These are phyloP conservation scores for Termitomyces sp. DNA, from an alignment of 1,284 basidiomycete genomes.

Conservation along the genomic window DNA sequence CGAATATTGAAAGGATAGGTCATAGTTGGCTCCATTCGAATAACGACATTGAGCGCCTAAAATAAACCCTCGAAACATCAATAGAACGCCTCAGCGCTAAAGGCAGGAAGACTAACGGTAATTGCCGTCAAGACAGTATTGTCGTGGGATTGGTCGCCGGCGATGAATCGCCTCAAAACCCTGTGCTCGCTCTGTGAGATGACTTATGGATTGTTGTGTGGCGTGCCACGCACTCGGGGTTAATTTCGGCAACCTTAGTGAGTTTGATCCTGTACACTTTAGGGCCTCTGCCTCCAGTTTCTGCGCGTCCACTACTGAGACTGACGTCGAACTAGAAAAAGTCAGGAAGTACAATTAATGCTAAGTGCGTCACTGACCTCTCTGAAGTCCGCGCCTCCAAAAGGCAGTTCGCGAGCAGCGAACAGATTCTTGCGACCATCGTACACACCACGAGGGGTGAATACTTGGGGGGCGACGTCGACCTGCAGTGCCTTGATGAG, in stretches of 20 bases:
- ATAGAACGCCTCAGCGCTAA: not conserved
- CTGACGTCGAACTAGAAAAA: constrained; percentile 54
- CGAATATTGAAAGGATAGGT: constrained; percentile 70
- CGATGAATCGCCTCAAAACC: constrained; percentile 59
- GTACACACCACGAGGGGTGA: constrained; percentile 63
- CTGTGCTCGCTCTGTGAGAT: constrained; percentile 30
- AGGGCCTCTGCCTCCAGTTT: constrained; percentile 37
- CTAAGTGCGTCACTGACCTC: constrained; percentile 33
- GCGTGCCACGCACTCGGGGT: constrained; percentile 55
- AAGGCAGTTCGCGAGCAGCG: constrained; percentile 48
- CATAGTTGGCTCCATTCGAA: constrained; percentile 68
- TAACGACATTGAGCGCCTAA: constrained; percentile 70
- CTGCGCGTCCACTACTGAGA: constrained; percentile 35
- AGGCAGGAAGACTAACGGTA: constrained; percentile 43
- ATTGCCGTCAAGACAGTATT: constrained; percentile 68
- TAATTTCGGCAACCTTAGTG: constrained; percentile 67
- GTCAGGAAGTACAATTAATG: not conserved
- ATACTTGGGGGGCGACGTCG: constrained; percentile 50
- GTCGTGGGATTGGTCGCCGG: constrained; percentile 64
- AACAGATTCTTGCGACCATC: constrained; percentile 79
- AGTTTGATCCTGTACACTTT: constrained; percentile 61
- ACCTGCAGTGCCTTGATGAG: constrained; percentile 59
- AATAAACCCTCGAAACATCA: not conserved
- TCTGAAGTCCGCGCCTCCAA: constrained; percentile 42
- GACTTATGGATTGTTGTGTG: not conserved